Evolutionary conservation across 2,329 filamentous ascomycete genomes (phyloP).

Genomic region (Xylaria sp.): DNA sequence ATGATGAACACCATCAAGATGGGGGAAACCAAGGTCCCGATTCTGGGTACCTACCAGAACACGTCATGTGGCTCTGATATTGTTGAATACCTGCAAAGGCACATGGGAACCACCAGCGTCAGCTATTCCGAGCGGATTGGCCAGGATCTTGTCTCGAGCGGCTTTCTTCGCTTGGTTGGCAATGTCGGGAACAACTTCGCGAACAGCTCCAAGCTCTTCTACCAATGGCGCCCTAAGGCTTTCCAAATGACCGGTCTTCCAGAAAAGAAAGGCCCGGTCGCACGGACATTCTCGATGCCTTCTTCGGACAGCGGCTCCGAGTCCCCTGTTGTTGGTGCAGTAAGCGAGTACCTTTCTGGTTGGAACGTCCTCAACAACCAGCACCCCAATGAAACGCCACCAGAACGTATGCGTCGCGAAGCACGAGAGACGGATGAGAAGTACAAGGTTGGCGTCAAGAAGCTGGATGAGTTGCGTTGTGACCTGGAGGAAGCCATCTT

Average conservation of each 20-base stretch:
- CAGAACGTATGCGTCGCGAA: slow-evolving; percentile 87
- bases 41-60: slow-evolving; percentile 93
- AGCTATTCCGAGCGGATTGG: slow-evolving; percentile 94
- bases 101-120: slow-evolving; percentile 84
- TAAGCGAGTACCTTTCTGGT: slow-evolving; percentile 88
- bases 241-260: slow-evolving; percentile 89
- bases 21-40: slow-evolving; percentile 92
- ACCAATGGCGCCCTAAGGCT: slow-evolving; percentile 94
- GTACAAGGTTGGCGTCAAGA: slow-evolving; percentile 87
- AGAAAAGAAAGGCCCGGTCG: slow-evolving; percentile 81
- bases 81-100: slow-evolving; percentile 91
- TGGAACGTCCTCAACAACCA: slow-evolving; percentile 94
- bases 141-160: slow-evolving; percentile 87
- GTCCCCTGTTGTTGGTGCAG: slow-evolving; percentile 81
- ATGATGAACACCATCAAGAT: slow-evolving; percentile 89
- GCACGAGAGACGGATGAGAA: slow-evolving; percentile 90
- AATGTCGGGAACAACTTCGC: slow-evolving; percentile 96
- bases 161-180: slow-evolving; percentile 89
- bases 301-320: slow-evolving; percentile 71
- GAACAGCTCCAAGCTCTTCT: slow-evolving; percentile 97
- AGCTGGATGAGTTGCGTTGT: slow-evolving; percentile 89
- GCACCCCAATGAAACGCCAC: slow-evolving; percentile 91
- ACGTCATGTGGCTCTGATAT: slow-evolving; percentile 92
- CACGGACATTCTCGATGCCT: slow-evolving; percentile 78
- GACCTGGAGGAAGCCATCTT: slow-evolving; percentile 96